Evolutionary conservation across 192 early-diverging fungal genomes (phyloP).

Genomic region (Rhizophagus clarus): DNA sequence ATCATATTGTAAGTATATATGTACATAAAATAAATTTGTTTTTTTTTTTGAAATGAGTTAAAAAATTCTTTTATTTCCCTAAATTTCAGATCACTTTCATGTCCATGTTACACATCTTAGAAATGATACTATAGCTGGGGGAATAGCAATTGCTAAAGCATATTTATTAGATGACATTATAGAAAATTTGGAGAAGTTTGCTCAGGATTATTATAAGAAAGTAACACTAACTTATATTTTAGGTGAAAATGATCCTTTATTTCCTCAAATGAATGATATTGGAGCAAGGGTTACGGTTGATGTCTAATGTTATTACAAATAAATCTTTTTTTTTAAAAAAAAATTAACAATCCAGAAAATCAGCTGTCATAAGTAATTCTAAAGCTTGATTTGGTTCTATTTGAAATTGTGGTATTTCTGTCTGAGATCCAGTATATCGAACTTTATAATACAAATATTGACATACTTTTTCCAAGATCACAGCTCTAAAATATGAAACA

Average conservation of each 20-base stretch:
- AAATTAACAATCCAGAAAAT: slow-evolving; percentile 65
- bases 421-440: slow-evolving; percentile 60
- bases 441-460: slow-evolving; percentile 93
- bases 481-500: slow-evolving; percentile 58
- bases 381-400: slow-evolving; percentile 88
- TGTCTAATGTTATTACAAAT: neutral
- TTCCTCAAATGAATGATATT: slow-evolving; percentile 19
- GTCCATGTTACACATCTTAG: slow-evolving; percentile 73
- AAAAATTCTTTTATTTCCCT: neutral
- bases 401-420: slow-evolving; percentile 85
- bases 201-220: slow-evolving; percentile 65
- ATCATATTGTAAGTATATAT: slow-evolving; percentile 62
- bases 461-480: slow-evolving; percentile 91
- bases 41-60: neutral
- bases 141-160: slow-evolving; percentile 64
- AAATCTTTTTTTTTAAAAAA: too few relatives aligned
- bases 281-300: slow-evolving; percentile 3
- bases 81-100: slow-evolving; percentile 67
- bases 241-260: slow-evolving; percentile 47
- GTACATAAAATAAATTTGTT: neutral
- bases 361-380: slow-evolving; percentile 93
- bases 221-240: slow-evolving; percentile 62
- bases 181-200: slow-evolving; percentile 65
- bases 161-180: slow-evolving; percentile 72
- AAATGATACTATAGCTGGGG: slow-evolving; percentile 52